Evolutionary conservation across 2,329 filamentous ascomycete species (phyloP), one percentile per base, ranked within the genome.

Genomic region (Ampelomyces quisqualis): DNA sequence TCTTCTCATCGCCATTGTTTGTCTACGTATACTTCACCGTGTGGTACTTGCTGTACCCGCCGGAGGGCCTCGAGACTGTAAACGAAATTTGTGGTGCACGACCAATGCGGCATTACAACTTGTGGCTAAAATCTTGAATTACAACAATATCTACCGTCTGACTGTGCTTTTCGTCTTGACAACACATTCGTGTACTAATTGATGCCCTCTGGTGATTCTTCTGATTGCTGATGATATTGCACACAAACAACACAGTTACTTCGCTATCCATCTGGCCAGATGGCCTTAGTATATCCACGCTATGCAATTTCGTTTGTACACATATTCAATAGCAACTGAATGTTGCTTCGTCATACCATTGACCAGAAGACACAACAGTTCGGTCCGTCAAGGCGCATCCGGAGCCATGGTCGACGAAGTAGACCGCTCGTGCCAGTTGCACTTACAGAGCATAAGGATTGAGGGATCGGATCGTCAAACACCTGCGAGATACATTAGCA

Each of bases 401-500:
- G 26, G 27, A n/a, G 37, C 20, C 15, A 39, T 43, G 22, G 33
- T 38, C 13, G 33, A 38, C 29, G n/a, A 22, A 32, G 24, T 24
- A 22, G n/a, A 8, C 32, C 30, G 11, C 23, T 40, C 20, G 26
- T 30, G 22, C 34, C 24, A 10, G 28, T 21, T 23, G 23, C 41
- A 36, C 51, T 67, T 63, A 77, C 40, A 77, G 64, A 49, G 86
- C 86, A 65, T 85, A 90, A 11, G 86, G 86, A 75, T 90, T 90
- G 59, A 90, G 73, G 26, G 86, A 89, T 48, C 86, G 83, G 62
- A 90, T 90, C n/a, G 86, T 90, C 69, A 90, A 70, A 75, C 86
- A 90, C 57, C 86, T 90, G 55, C 15, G 21, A 37, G 8, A 34
- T 38, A 43, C 26, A 43, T 65, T 41, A 63, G 55, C 7, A 32